Evolutionary conservation across 1,139 yeast genomes (phyloP), one percentile per base, ranked within the genome.

Genomic region (Blastobotrys apis): DNA sequence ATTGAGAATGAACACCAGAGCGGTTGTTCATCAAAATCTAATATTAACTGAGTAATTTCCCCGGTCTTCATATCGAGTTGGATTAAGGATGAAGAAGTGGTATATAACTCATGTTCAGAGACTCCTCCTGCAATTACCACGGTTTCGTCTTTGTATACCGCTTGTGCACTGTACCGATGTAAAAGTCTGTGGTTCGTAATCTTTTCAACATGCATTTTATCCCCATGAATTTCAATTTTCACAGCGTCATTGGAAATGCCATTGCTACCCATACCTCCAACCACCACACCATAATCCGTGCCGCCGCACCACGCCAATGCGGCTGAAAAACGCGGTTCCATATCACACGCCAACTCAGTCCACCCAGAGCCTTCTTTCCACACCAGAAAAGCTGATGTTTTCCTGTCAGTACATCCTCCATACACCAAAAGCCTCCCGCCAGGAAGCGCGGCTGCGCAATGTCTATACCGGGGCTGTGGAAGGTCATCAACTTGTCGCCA

Each of bases 121-220:
- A 80, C 80, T 13, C 92, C 92, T 3, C 94, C 92, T 16, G 74
- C 71, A 1, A 83, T 38, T 1, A 80, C 36, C 2, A 80, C 45
- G 26, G 66, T 60, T 9, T 27, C 25, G 9, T 60, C 47, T 0
- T 56, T 55, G 29, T 37, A 46, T 2, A 37, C 29, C 16, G 62
- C 58, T 48, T 68, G 66, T 44, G 77, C 64, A 16, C 85, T 81
- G 44, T 77, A 74, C 48, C 87, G 66, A 30, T 63, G 66, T 9
- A 73, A 54, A 3, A 65, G 45, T 15, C n/a, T 15, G 15, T 9
- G 10, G 8, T 6, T n/a, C 22, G 13, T 17, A 23, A 39, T 25
- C 17, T 41, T 42, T 17, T 37, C 17, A 16, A 17, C 9, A 33
- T 10, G 4, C 52, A 19, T 30, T 9, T 43, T 30, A 23, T 31